phyloP scores from a whole-genome alignment of 805 yeast genomes.

The Cyberlindnera amylophila region DNA sequence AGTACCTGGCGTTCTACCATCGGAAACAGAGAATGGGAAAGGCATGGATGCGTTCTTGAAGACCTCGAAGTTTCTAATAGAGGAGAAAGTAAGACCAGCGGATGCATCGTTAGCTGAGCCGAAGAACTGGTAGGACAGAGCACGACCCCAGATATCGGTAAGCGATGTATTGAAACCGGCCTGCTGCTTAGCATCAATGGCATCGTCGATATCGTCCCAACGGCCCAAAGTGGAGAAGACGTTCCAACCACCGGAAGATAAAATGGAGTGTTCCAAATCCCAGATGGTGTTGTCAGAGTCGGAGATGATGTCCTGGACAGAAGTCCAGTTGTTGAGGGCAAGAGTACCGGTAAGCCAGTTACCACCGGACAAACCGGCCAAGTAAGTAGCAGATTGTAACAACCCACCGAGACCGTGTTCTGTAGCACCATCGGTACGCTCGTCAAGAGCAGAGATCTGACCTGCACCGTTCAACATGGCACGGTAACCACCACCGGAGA shows the following conservation, averaged over 20 bases:
- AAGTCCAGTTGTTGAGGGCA: conserved; percentile 48
- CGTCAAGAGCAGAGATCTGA: conserved; percentile 70
- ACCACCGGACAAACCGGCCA: conserved; percentile 80
- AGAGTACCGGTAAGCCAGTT: conserved; percentile 74
- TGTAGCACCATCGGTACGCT: conserved; percentile 53
- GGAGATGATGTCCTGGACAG: conserved; percentile 13
- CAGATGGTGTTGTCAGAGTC: conserved; percentile 12
- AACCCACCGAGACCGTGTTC: conserved; percentile 66
- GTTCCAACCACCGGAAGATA: conserved; percentile 61
- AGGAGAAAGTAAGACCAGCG: conserved; percentile 56
- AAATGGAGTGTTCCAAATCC: conserved; percentile 43
- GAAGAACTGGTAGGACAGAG: conserved; percentile 26
- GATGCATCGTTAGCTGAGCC: conserved; percentile 29
- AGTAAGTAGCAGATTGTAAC: conserved; percentile 62
- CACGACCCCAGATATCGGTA: conserved; percentile 81
- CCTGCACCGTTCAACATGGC: conserved; percentile 89
- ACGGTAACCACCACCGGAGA: conserved; percentile 85
- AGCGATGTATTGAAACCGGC: conserved; percentile 70
- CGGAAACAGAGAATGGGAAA: conserved; percentile 63
- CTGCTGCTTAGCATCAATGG: conserved; percentile 44
- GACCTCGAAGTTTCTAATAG: conserved; percentile 55
- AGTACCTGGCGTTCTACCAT: conserved; percentile 65
- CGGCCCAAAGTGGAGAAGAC: conserved; percentile 47
- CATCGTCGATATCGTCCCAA: conserved; percentile 52
- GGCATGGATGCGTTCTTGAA: conserved; percentile 65